Evolutionary conservation across 2,329 filamentous ascomycete genomes (phyloP), one percentile per base, ranked within the genome.

Genomic region (Arthrinium phaeospermum): DNA sequence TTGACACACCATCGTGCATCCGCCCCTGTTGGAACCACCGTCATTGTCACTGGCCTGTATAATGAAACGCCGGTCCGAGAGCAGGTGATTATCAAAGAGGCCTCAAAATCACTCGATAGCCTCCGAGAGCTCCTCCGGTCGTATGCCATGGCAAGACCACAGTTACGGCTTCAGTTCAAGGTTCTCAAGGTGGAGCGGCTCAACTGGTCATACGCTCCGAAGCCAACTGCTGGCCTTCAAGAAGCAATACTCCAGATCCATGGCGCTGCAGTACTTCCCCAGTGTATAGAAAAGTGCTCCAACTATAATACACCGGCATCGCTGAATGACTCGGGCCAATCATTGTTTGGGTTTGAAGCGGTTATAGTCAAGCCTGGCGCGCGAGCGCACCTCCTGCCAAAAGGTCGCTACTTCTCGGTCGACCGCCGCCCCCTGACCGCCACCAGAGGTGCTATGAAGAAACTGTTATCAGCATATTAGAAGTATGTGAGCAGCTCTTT

Each of bases 11-110:
- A 79, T 49, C 80, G 81, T 6, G 79, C 80, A 13, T 86, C 89
- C 6, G 87, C 90, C 68, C 88, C 91, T 0, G 82, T 91, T n/a
- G 93, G 93, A 34, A 95, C 93, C 0, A 92, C 90, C 1, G 87
- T 95, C 45, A 86, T 85, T 69, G 86, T 91, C 22, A 83, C 84
- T 5, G 85, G 88, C 34, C 85, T 95, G 46, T 91, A 94, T 77
- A 82, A 86, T 6, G 81, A 81, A 24, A 79, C 92, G 27, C 92
- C 92, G 0, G 92, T 94, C 10, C 88, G 93, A 46, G 88, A 87
- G 74, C 87, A 91, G 76, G 81, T 85, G 6, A 85, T 87, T 16
- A 75, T 90, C 45, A 92, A 91, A 77, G 85, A 90, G n/a, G 84
- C 87, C 3, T 76, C 84, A 3, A 92, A 89, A 78, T 86, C 83